Conservation (phyloP, 805 yeast species). For the Metschnikowia aberdeeniae region DNA sequence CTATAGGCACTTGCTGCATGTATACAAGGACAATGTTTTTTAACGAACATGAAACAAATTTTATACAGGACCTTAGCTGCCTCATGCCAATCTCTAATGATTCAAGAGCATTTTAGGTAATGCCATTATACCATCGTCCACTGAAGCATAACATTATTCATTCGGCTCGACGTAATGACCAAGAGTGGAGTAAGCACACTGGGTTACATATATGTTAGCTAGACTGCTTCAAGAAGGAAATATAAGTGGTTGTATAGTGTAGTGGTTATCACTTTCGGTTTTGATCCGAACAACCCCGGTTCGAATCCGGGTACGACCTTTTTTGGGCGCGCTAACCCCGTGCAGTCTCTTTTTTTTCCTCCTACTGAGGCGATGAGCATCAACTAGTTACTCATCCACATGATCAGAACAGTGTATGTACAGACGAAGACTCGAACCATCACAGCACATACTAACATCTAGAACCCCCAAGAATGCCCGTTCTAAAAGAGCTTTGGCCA, state of each 20-base stretch:
- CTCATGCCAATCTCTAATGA: background rate
- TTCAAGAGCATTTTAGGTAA: no score
- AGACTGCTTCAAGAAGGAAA: no score
- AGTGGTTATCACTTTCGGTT: constrained; percentile 80
- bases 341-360: constrained; percentile 1
- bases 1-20: no score
- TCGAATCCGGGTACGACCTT: constrained; percentile 81
- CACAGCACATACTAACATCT: constrained; percentile 18
- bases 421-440: background rate
- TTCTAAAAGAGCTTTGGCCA: constrained; percentile 88
- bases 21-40: no score
- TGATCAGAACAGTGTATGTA: constrained; percentile 39
- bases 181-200: no score
- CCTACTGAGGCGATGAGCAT: constrained; percentile 12
- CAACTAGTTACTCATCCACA: constrained; percentile 9
- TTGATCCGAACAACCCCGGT: constrained; percentile 81
- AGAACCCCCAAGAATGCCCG: constrained; percentile 92
- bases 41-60: no score
- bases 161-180: no score
- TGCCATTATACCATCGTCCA: no score
- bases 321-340: constrained; percentile 11
- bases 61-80: no score
- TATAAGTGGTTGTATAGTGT: constrained; percentile 53
- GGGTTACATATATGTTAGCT: no score
- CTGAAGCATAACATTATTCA: no score